Conservation (phyloP, 495 filamentous ascomycete genomes). For the Aspergillus panamensis region DNA sequence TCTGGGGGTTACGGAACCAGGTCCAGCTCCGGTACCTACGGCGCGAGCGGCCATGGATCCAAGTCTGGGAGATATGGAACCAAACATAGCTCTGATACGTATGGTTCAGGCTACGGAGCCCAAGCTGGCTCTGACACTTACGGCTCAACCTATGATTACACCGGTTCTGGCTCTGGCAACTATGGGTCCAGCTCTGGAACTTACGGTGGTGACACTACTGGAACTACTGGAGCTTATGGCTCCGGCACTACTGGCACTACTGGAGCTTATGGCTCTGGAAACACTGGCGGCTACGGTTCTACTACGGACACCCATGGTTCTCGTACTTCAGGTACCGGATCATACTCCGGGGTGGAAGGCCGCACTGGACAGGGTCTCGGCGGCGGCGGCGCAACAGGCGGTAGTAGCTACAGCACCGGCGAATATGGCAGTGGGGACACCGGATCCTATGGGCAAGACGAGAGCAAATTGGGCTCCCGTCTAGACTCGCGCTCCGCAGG, state of each 20-base stretch:
- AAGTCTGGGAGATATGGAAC: background rate
- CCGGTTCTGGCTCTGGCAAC: background rate
- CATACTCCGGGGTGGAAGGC: background rate
- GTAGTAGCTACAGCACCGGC: constrained; percentile 34
- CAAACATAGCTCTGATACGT: constrained; percentile 23
- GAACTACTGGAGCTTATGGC: constrained; percentile 7
- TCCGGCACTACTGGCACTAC: too few species aligned
- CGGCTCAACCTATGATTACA: constrained; percentile 6
- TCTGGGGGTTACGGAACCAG: constrained; percentile 24
- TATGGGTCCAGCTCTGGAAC: constrained; percentile 14
- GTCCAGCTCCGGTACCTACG: constrained; percentile 18
- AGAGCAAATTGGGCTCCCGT: constrained; percentile 12
- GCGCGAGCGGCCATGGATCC: constrained; percentile 16
- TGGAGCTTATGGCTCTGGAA: constrained; percentile 15
- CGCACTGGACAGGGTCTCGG: constrained; percentile 19
- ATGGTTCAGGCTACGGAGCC: constrained; percentile 19
- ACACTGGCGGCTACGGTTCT: constrained; percentile 19
- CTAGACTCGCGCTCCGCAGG: constrained; percentile 7
- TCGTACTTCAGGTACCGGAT: constrained; percentile 2
- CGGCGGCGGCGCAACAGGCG: constrained; percentile 25
- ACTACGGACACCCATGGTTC: constrained; percentile 10
- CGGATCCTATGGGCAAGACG: constrained; percentile 8
- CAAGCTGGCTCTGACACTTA: constrained; percentile 6
- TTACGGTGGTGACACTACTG: constrained; percentile 6
- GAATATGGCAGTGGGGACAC: constrained; percentile 9